Base-by-base conservation (phyloP, 352 stramenopile genomes). In the Phytophthora ramorum region DNA sequence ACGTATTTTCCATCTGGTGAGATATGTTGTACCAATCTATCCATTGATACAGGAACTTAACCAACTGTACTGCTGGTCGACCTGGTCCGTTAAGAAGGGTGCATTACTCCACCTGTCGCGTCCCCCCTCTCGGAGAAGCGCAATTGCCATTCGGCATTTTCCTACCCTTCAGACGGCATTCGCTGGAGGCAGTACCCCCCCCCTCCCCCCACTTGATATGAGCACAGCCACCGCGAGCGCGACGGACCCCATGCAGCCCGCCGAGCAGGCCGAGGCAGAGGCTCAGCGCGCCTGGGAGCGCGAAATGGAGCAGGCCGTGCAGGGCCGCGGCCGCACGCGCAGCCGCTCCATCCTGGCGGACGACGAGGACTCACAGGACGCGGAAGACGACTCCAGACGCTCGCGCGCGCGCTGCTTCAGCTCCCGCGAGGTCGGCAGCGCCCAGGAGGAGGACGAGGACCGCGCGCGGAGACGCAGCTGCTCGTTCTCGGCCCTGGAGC, bases 281-380 rank as follows among this genome's bases (percentile, higher is more conserved):
- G 71, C 75, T 7, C 79, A 91, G 50, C 71, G 64, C 46, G 75
- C 68, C 26, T 96, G 87, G 87, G 87, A 96, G 64, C 67, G 64
- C 13, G 87, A 96, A 70, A 96, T 96, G 87, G 87, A 96, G 68
- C 75, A 75, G 28, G 79, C 83, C 13, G 85, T 96, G 20, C 72
- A 92, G 38, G 73, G 75, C 60, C 83, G 87, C 58, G 87, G 85
- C 1, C 85, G 87, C 49, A 90, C 83, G 52, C 85, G 87, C 46
- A 93, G 84, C 43, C 85, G 84, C 44, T 96, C 87, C 50, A 92
- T 96, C 64, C 69, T 93, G n/a, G 86, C 74, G 10, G 78, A 84
- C 60, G 66, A 83, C n/a, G 65, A 73, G 50, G 2, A 24, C 52
- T 37, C 43, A 68, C 22, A 63, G 47, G 37, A 24, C 43, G 52